Conservation (phyloP, 257 asterid species). For the Anisodus acutangulus region DNA sequence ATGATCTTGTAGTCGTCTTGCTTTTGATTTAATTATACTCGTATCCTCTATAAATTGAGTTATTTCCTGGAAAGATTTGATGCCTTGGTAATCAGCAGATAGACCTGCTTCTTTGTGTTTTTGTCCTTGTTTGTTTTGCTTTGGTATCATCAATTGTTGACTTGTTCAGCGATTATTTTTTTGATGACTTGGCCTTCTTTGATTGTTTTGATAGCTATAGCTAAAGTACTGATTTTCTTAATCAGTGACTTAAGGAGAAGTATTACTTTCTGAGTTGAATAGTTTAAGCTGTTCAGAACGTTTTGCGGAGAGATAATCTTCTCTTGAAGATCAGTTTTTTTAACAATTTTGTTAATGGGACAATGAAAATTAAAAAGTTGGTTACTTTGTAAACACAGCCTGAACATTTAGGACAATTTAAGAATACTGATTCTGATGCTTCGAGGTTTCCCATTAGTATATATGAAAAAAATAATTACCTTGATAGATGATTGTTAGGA, state of each 20-base stretch:
- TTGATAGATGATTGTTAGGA: background rate
- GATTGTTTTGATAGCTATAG: background rate
- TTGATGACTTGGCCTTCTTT: conserved; percentile 24
- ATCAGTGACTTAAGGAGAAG: background rate
- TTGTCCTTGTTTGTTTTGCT: background rate
- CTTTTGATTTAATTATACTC: conserved; percentile 1
- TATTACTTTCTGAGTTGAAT: background rate
- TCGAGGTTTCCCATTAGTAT: background rate
- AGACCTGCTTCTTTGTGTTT: background rate
- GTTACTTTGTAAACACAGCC: background rate
- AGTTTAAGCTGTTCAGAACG: background rate
- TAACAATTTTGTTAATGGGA: background rate
- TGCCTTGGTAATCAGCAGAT: background rate
- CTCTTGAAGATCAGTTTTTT: background rate
- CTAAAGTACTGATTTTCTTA: background rate
- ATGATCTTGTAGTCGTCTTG: background rate
- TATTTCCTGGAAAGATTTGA: background rate
- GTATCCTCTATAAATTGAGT: background rate
- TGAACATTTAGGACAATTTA: background rate
- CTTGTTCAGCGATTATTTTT: conserved; percentile 2
- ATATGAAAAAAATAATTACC: background rate
- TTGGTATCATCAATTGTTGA: background rate
- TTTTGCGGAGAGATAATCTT: conserved; percentile 7
- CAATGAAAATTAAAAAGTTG: background rate
- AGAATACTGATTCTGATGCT: background rate